phyloP scores from a whole-genome alignment of 1,284 basidiomycete species.

The Pseudozyma thailandica region DNA sequence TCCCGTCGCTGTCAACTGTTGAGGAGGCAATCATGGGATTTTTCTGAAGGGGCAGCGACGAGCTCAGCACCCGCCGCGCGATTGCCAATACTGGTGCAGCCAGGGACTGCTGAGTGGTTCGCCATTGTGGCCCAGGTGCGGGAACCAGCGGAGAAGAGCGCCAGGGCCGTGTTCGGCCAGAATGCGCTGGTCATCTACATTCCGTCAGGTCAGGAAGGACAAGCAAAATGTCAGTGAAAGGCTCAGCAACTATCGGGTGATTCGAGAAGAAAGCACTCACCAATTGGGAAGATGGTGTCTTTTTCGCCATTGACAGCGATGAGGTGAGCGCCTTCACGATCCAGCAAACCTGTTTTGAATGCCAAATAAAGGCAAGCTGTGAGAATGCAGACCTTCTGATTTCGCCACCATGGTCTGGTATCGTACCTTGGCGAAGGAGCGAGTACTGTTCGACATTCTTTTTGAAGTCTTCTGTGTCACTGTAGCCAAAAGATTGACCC shows the following conservation, averaged over 20 bases:
- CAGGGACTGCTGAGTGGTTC: constrained; percentile 38
- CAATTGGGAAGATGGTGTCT: constrained; percentile 49
- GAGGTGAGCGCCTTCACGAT: constrained; percentile 19
- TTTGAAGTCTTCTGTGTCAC: constrained; percentile 30
- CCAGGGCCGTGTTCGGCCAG: constrained; percentile 39
- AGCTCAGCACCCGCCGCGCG: constrained; percentile 15
- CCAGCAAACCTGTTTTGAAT: constrained; percentile 30
- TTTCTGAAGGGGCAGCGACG: neutral
- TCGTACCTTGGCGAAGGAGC: constrained; percentile 29
- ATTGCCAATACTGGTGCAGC: constrained; percentile 28
- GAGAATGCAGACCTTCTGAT: too few species aligned
- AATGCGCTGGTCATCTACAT: constrained; percentile 40
- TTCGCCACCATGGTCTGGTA: neutral
- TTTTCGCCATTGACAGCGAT: constrained; percentile 39
- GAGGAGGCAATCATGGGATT: too few species aligned
- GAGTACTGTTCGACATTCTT: constrained; percentile 31
- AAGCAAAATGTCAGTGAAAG: neutral
- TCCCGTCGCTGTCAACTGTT: too few species aligned
- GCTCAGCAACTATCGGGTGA: neutral
- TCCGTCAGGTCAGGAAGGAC: neutral
- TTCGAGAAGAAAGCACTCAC: constrained; percentile 5
- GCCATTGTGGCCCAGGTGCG: constrained; percentile 42
- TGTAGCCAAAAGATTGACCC: constrained; percentile 33
- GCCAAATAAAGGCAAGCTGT: neutral
- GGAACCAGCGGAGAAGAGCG: constrained; percentile 41